Percentiles rank a stretch among this genome's conserved stretches.
Conservation (phyloP, 225 moss, liverwort and hornwort genomes). For the Ulota crispa region DNA sequence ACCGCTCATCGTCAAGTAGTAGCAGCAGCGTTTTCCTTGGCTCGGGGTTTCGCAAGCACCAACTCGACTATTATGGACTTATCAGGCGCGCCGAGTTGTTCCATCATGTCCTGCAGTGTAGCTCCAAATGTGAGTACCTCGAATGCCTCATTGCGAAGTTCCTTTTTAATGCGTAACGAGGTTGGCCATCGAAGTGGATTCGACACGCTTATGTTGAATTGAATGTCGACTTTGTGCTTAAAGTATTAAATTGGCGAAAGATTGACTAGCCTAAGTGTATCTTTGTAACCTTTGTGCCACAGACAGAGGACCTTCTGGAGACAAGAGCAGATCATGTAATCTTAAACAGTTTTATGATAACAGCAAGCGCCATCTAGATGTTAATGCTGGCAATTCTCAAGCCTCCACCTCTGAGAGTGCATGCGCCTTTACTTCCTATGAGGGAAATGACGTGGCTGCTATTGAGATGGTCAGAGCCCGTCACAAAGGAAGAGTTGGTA, state of each 20-base stretch:
- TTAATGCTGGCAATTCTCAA: conserved; percentile 31
- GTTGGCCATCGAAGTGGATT: conserved; percentile 1
- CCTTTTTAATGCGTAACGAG: background rate
- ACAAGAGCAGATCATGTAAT: conserved; percentile 31
- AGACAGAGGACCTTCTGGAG: conserved; percentile 49
- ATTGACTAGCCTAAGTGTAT: background rate
- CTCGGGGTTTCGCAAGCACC: conserved; percentile 27
- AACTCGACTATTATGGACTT: conserved; percentile 44
- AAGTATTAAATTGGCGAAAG: background rate
- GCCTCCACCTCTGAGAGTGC: conserved; percentile 38
- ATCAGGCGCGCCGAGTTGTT: conserved; percentile 44
- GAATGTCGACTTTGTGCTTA: background rate
- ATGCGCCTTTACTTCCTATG: conserved; percentile 42
- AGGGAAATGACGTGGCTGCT: conserved; percentile 39
- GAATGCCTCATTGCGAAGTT: background rate
- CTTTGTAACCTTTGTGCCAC: background rate
- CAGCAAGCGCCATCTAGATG: conserved; percentile 45
- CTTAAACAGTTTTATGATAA: conserved; percentile 40
- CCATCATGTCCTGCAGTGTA: conserved; percentile 24
- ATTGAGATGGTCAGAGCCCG: conserved; percentile 56
- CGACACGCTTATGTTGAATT: background rate
- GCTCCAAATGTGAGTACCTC: conserved; percentile 39
- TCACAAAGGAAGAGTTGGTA: conserved; percentile 88
- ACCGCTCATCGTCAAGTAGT: conserved; percentile 14
- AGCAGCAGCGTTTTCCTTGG: conserved; percentile 31